Evolutionary conservation across 2,329 filamentous ascomycete species (phyloP).

Genomic region (Delphinella strobiligena): DNA sequence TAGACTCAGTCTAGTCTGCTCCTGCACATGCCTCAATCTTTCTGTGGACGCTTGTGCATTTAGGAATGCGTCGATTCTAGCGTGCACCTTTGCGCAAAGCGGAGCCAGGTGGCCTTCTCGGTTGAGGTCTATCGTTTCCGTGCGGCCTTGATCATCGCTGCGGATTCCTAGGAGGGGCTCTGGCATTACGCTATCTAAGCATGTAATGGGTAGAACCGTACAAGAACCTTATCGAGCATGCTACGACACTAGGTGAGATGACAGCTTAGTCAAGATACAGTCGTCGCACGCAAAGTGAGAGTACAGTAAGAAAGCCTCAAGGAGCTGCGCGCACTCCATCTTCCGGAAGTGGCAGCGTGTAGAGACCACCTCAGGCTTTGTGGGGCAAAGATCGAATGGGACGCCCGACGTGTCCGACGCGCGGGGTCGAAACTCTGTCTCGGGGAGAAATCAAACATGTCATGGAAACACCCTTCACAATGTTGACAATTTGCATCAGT

Average conservation of each 20-base stretch:
- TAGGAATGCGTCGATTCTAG: slow-evolving; percentile 55
- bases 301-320: too few species aligned
- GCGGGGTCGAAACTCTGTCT: too few species aligned
- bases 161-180: slow-evolving; percentile 11
- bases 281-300: too few species aligned
- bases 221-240: neutral
- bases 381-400: too few species aligned
- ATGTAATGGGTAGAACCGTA: neutral
- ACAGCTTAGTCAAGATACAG: neutral
- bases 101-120: slow-evolving; percentile 34
- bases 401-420: too few species aligned
- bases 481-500: too few species aligned
- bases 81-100: slow-evolving; percentile 40
- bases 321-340: too few species aligned
- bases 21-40: slow-evolving; percentile 53
- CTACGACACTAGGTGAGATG: neutral
- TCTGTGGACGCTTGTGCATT: slow-evolving; percentile 44
- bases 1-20: slow-evolving; percentile 61
- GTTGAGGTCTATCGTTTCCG: slow-evolving; percentile 28
- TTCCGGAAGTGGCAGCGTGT: too few species aligned
- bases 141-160: slow-evolving; percentile 11
- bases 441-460: too few species aligned
- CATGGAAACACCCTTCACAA: too few species aligned
- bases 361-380: too few species aligned
- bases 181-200: slow-evolving; percentile 22